Base-by-base conservation (phyloP, 441 rosid genomes). In the Erodium trifolium region DNA sequence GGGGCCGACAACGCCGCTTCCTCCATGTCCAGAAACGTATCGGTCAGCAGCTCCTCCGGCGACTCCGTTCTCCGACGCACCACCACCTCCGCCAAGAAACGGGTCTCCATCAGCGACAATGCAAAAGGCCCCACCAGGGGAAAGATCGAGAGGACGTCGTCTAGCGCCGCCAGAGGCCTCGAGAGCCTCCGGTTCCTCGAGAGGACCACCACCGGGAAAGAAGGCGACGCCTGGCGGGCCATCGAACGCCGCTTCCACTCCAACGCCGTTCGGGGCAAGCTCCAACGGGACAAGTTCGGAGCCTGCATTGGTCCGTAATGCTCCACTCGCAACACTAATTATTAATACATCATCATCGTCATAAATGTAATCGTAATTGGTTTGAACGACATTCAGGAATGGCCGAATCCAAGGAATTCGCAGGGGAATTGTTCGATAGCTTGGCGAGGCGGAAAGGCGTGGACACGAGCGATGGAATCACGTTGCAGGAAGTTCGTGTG, bases 401-500 rank as follows among this genome's bases (percentile, higher is more conserved):
- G 92, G 93, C 83, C 67, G 99, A 93, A 19, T 87, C 97, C 0
- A 81, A 76, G 80, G 97, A 93, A 71, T 93, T 93, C 73, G 88
- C 99, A 0, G 81, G 69, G 68, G 96, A 88, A 77, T 77, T 91
- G 31, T 89, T 82, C 17, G 87, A 88, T 18, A 90, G 93, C 7
- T 78, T 93, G 67, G 90, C 96, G 6, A 82, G 96, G 68, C 81
- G 96, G 12, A 86, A 85, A 76, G 70, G 82, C 3, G 71, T 89
- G 65, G 39, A 66, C 70, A 67, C 87, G 0, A 71, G 55, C 11
- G 70, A 81, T 5, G 97, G 99, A 47, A 87, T 93, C 3, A 83
- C 86, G 23, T 80, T 76, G 70, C 93, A 85, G 37, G 82, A 88
- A 73, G 59, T 90, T 45, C 84, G 78, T 68, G 60, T 84, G 73